Percentiles rank a stretch among this genome's conserved stretches.
These are phyloP conservation scores for Dipodascopsis tothii DNA, from an alignment of 805 yeast species.

Conservation along the genomic window DNA sequence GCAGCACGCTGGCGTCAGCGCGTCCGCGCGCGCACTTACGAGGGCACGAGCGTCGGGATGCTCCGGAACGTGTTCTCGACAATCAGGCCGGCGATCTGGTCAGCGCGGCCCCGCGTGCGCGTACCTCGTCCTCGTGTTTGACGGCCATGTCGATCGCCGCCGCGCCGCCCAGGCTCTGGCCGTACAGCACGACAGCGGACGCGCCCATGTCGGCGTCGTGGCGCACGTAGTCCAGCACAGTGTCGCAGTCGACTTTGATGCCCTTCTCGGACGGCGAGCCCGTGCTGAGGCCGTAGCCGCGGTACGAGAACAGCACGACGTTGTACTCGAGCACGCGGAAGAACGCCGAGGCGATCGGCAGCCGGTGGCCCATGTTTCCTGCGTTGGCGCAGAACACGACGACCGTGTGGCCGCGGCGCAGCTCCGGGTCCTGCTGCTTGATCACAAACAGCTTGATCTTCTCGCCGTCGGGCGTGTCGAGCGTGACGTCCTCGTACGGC, in stretches of 20 bases:
- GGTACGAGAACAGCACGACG: slow-evolving; percentile 65
- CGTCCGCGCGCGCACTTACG: slow-evolving; percentile 1
- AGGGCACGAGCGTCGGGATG: slow-evolving; percentile 53
- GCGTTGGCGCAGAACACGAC: slow-evolving; percentile 85
- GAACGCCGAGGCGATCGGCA: slow-evolving; percentile 70
- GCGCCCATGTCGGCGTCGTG: slow-evolving; percentile 46
- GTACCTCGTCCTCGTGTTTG: slow-evolving; percentile 36
- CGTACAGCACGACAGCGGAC: slow-evolving; percentile 62
- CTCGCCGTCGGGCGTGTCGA: slow-evolving; percentile 66
- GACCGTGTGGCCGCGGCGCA: slow-evolving; percentile 43
- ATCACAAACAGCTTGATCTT: slow-evolving; percentile 58
- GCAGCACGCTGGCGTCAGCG: slow-evolving; percentile 56
- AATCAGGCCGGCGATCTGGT: slow-evolving; percentile 53
- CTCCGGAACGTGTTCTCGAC: slow-evolving; percentile 82
- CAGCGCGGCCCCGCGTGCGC: background rate
- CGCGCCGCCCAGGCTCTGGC: slow-evolving; percentile 92
- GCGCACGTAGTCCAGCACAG: slow-evolving; percentile 53
- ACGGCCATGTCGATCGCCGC: slow-evolving; percentile 78
- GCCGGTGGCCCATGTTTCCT: slow-evolving; percentile 86
- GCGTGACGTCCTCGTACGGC: slow-evolving; percentile 51
- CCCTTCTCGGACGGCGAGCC: slow-evolving; percentile 61
- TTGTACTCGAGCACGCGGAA: slow-evolving; percentile 32
- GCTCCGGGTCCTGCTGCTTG: slow-evolving; percentile 25
- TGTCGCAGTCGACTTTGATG: slow-evolving; percentile 70
- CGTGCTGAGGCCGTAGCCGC: slow-evolving; percentile 52